Percentiles rank a stretch among this genome's conserved stretches.
Conservation (phyloP, 2,329 filamentous ascomycete species). For the Pseudopyricularia cyperi region DNA sequence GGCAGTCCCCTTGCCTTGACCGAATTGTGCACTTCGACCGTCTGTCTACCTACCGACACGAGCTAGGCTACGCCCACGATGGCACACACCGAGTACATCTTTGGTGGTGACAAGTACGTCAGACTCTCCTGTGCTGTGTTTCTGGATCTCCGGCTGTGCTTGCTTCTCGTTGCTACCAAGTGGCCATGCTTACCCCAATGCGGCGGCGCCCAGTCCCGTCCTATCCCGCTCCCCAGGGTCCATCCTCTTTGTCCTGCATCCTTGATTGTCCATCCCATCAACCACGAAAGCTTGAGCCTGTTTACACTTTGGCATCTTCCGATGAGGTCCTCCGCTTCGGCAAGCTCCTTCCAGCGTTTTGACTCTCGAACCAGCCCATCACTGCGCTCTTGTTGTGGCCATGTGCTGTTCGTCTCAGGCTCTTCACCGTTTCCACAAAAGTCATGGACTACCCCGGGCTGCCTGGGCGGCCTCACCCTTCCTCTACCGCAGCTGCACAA, state of each 20-base stretch:
- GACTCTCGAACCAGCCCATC: neutral
- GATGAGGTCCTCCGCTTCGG: neutral
- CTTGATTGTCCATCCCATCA: no score
- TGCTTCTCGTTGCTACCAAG: no score
- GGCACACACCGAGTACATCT: neutral
- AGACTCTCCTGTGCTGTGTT: neutral
- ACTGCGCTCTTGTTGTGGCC: no score
- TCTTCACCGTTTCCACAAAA: neutral
- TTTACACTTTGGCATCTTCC: neutral
- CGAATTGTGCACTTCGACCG: no score
- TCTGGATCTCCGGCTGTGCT: neutral
- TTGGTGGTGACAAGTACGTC: conserved; percentile 2
- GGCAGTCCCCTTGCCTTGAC: no score
- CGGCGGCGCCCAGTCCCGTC: no score
- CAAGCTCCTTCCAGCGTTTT: neutral
- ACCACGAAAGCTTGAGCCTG: no score
- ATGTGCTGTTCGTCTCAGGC: neutral
- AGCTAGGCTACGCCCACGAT: neutral
- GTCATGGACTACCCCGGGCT: no score
- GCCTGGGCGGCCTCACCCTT: no score
- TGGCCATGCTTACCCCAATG: no score
- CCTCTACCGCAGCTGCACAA: no score
- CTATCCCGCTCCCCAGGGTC: no score
- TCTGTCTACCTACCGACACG: neutral
- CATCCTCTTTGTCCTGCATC: neutral